A percentile compares a stretch with the other conserved stretches of the same genome.
These are phyloP conservation scores for Thielaviopsis populi DNA, from an alignment of 2,329 filamentous ascomycete genomes.

Conservation along the genomic window DNA sequence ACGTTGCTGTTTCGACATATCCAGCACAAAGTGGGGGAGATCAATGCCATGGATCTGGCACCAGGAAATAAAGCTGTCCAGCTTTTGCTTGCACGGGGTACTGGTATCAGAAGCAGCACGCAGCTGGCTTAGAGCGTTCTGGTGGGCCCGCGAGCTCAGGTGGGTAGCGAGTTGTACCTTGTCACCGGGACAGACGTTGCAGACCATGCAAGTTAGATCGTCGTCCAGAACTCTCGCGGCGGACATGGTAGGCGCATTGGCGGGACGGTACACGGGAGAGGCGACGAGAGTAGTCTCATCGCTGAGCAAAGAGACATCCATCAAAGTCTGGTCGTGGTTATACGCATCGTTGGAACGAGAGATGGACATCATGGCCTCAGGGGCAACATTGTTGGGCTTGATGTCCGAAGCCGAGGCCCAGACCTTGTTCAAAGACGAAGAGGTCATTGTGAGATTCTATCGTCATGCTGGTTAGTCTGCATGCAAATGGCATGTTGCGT, in stretches of 20 bases:
- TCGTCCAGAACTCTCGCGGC: neutral
- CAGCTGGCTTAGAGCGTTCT: neutral
- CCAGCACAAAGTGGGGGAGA: neutral
- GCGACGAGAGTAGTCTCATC: slow-evolving; percentile 12
- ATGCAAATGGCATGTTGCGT: neutral
- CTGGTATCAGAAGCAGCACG: neutral
- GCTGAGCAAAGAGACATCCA: slow-evolving; percentile 2
- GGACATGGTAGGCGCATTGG: neutral
- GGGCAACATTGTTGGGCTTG: neutral
- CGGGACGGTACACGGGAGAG: neutral
- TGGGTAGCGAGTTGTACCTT: slow-evolving; percentile 3
- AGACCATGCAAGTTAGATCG: slow-evolving; percentile 7
- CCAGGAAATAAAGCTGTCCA: slow-evolving; percentile 12
- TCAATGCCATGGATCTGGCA: slow-evolving; percentile 3
- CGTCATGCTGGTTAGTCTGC: neutral
- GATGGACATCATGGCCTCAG: neutral
- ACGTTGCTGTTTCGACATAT: neutral
- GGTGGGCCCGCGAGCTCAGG: slow-evolving; percentile 2
- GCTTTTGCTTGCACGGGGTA: neutral
- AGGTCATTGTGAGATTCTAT: neutral
- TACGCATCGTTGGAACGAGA: neutral
- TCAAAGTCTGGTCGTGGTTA: neutral
- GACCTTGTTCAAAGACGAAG: neutral
- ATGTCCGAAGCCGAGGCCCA: neutral
- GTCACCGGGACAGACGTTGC: slow-evolving; percentile 6